phyloP scores from a whole-genome alignment of 441 rosid genomes.

The Mallotus repandus region DNA sequence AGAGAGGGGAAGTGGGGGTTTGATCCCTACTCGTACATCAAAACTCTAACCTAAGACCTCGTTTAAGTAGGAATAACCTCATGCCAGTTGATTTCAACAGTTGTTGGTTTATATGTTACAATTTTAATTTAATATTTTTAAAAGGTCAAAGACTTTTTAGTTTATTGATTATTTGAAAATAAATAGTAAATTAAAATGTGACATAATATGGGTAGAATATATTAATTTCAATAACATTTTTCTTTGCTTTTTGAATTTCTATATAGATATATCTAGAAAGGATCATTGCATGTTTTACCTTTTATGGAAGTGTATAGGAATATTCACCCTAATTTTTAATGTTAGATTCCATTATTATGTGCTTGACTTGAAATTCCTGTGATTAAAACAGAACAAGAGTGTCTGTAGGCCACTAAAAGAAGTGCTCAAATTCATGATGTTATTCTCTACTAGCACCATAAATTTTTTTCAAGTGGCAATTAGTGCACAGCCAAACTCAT shows the following conservation, averaged over 20 bases:
- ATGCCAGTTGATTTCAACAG: no score
- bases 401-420: constrained; percentile 5
- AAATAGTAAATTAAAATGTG: no score
- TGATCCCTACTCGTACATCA: no score
- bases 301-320: background rate
- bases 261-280: background rate
- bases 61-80: no score
- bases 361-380: constrained; percentile 14
- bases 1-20: no score
- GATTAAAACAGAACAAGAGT: background rate
- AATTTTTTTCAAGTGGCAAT: constrained; percentile 3
- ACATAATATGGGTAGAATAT: no score
- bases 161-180: no score
- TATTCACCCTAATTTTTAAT: background rate
- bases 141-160: no score
- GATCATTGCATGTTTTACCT: background rate
- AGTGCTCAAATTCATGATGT: constrained; percentile 23
- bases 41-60: no score
- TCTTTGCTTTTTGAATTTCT: background rate
- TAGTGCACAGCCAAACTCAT: constrained; percentile 7
- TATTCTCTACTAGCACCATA: background rate
- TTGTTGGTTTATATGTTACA: no score
- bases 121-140: no score
- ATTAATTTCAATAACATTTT: no score
- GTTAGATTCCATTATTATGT: constrained; percentile 14